phyloP scores from a whole-genome alignment of 768 basidiomycete genomes.

The Myochromella boudieri region DNA sequence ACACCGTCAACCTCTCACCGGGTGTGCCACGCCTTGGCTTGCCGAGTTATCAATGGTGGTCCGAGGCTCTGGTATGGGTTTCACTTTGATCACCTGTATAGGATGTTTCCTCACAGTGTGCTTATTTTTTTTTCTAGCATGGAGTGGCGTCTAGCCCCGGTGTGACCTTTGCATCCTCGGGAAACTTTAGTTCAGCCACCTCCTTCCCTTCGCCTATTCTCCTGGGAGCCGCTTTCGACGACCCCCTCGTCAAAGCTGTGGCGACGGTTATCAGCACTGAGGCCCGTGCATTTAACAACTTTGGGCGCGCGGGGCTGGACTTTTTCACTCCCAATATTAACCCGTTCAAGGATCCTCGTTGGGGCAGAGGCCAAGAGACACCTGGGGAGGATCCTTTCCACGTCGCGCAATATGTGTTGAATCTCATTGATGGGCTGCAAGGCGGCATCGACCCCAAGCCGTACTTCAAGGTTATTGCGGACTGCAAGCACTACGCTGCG shows the following conservation, averaged over 20 bases:
- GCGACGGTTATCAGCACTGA: slow-evolving; percentile 56
- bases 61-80: slow-evolving; percentile 48
- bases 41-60: slow-evolving; percentile 62
- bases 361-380: slow-evolving; percentile 64
- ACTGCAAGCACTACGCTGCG: slow-evolving; percentile 62
- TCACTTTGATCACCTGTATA: too few species aligned
- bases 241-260: slow-evolving; percentile 47
- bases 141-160: slow-evolving; percentile 56
- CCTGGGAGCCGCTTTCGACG: slow-evolving; percentile 56
- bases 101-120: not conserved
- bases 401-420: slow-evolving; percentile 50
- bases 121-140: slow-evolving; percentile 33
- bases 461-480: slow-evolving; percentile 51
- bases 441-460: slow-evolving; percentile 54
- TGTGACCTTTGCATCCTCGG: slow-evolving; percentile 46
- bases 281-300: slow-evolving; percentile 58
- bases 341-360: slow-evolving; percentile 62
- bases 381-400: slow-evolving; percentile 62
- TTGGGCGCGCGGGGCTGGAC: slow-evolving; percentile 50
- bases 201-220: slow-evolving; percentile 59
- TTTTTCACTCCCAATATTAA: slow-evolving; percentile 60
- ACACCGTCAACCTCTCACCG: slow-evolving; percentile 48
- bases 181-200: slow-evolving; percentile 56
- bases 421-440: slow-evolving; percentile 54
- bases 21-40: slow-evolving; percentile 58